Evolutionary conservation across 441 rosid genomes (phyloP), one percentile per base, ranked within the genome.

Genomic region (Syzygium malaccense): DNA sequence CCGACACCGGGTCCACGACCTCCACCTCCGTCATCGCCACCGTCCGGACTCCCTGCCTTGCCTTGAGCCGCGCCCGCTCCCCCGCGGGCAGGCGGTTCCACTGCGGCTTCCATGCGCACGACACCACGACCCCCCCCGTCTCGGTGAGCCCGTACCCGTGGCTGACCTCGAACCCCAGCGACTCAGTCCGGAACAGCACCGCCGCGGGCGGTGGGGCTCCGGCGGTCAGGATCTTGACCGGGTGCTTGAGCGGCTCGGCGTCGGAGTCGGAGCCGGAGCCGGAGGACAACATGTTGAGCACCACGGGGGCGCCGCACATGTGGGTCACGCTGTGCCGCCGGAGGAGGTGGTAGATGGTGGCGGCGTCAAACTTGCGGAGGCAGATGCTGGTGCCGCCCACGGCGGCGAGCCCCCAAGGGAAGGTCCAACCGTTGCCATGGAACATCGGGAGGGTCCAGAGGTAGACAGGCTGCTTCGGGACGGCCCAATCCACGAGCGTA

Each of bases 171-270:
- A 97, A 97, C 4, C 99, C 99, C 4, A 93, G 89, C 1, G 98
- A 90, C 89, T 97, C 99, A 0, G 94, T 92, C 33, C 96, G 91
- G 55, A n/a, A 85, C 18, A 97, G 96, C 4, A 97, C 94, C 2
- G 96, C 86, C 0, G 98, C 95, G 0, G 99, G 98, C 0, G 99
- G 99, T 0, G 99, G 96, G 75, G 99, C 97, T 23, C 96, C 99
- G n/a, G 95, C 97, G 1, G 98, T 96, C 19, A 94, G 48, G 55
- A 97, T 92, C 14, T 93, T 88, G 19, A 97, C 95, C 3, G 95
- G 95, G 60, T 85, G 92, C 25, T 60, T 32, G 5, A 95, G 91
- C 3, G 93, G 93, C 85, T 90, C 55, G 25, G 71, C 79, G 8
- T 71, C 83, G 30, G 92, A 86, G 64, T 30, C 86, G n/a, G 33